A percentile compares a stretch with the other conserved stretches of the same genome.
Evolutionary conservation across 2,329 filamentous ascomycete species (phyloP).

Genomic region (Aspergillus terreus): DNA sequence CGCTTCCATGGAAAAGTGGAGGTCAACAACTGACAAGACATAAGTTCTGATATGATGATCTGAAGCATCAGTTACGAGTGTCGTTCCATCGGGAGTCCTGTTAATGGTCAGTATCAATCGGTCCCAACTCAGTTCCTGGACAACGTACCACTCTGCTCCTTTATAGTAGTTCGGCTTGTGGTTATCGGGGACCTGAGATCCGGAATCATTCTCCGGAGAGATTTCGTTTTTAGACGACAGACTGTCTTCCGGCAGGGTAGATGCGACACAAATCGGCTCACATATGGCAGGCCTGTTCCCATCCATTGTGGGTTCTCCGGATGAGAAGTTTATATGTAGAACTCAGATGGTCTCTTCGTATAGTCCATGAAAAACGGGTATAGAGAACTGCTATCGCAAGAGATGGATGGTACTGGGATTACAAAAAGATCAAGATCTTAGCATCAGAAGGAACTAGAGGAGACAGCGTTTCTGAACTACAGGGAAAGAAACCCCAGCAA

Average conservation of each 20-base stretch:
- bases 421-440: too few species aligned
- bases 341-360: too few species aligned
- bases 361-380: too few species aligned
- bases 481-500: too few species aligned
- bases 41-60: constrained; percentile 52
- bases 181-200: background rate
- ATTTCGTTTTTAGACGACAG: background rate
- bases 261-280: constrained; percentile 27
- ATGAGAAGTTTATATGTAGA: background rate
- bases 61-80: constrained; percentile 51
- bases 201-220: background rate
- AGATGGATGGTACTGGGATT: too few species aligned
- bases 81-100: constrained; percentile 56
- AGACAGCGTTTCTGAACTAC: too few species aligned
- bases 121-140: background rate
- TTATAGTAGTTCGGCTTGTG: constrained; percentile 40
- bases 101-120: background rate
- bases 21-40: constrained; percentile 43
- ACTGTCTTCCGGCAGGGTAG: constrained; percentile 9
- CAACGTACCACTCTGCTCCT: constrained; percentile 41
- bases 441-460: too few species aligned
- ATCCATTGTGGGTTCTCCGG: constrained; percentile 9
- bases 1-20: background rate
- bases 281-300: constrained; percentile 1
- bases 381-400: too few species aligned